Evolutionary conservation across 345 rosid species (phyloP).

Genomic region (Balakata baccata): DNA sequence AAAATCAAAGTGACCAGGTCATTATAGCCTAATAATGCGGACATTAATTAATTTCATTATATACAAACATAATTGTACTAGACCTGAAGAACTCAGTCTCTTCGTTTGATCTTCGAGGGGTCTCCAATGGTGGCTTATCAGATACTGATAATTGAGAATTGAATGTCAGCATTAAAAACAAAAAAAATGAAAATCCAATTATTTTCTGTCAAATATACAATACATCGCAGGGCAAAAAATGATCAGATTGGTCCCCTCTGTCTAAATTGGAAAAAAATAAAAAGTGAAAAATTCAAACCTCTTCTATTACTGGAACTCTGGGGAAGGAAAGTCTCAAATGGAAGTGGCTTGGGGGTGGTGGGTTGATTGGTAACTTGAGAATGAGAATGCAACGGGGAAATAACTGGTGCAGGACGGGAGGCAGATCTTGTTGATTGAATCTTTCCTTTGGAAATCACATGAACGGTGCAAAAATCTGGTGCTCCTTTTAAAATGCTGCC

Average conservation of each 20-base stretch:
- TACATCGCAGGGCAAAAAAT: too few species aligned
- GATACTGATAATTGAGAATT: slow-evolving; percentile 15
- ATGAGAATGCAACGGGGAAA: slow-evolving; percentile 35
- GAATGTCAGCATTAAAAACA: neutral
- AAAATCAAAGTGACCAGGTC: neutral
- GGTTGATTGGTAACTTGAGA: slow-evolving; percentile 23
- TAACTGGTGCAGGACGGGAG: slow-evolving; percentile 57
- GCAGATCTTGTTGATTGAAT: slow-evolving; percentile 61
- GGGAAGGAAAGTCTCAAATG: slow-evolving; percentile 25
- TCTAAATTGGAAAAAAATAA: neutral
- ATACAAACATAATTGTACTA: neutral
- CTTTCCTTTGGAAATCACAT: slow-evolving; percentile 70
- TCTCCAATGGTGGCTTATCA: slow-evolving; percentile 50
- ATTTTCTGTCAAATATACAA: too few species aligned
- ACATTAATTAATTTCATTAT: too few species aligned
- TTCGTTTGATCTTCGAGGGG: slow-evolving; percentile 43
- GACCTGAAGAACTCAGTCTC: slow-evolving; percentile 59
- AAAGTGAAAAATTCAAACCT: slow-evolving; percentile 28
- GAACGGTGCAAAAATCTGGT: neutral
- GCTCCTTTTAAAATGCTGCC: neutral
- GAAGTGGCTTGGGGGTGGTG: slow-evolving; percentile 23
- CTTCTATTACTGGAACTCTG: slow-evolving; percentile 24
- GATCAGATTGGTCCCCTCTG: too few species aligned
- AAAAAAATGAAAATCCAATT: too few species aligned
- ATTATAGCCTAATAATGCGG: too few species aligned